These are phyloP conservation scores for Eutrema yunnanense DNA, from an alignment of 345 rosid species.

Conservation along the genomic window DNA sequence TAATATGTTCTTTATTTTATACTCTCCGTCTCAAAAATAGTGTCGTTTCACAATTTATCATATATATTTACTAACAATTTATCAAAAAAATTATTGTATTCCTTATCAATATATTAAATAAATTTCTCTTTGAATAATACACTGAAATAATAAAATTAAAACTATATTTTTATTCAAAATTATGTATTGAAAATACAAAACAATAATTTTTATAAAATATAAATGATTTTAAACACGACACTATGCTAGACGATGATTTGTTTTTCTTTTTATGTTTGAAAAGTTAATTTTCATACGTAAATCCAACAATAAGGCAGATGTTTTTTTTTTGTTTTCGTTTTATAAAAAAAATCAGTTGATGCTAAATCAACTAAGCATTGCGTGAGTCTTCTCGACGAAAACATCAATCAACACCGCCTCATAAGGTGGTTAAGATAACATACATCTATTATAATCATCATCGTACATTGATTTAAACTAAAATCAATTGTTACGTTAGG, in stretches of 20 bases:
- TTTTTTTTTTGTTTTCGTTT: background rate
- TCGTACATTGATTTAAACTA: constrained; percentile 16
- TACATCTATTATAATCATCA: constrained; percentile 11
- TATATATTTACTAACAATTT: too few species aligned
- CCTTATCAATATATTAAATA: background rate
- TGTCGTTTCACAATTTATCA: too few species aligned
- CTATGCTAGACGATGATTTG: background rate
- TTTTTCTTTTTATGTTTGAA: background rate
- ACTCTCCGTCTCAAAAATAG: too few species aligned
- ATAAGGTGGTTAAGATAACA: constrained; percentile 13
- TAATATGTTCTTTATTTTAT: background rate
- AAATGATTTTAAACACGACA: too few species aligned
- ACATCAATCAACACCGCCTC: constrained; percentile 22
- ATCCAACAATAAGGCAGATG: background rate
- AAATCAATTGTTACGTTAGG: background rate
- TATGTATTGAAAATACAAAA: too few species aligned
- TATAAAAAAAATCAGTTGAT: background rate
- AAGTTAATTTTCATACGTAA: background rate
- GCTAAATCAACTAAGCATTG: background rate
- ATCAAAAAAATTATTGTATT: too few species aligned
- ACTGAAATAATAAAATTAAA: too few species aligned
- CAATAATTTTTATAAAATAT: too few species aligned
- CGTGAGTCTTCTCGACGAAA: constrained; percentile 14
- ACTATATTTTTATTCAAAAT: too few species aligned
- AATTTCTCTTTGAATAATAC: too few species aligned